phyloP scores from a whole-genome alignment of 495 filamentous ascomycete genomes.

The Haplographium delicatum region DNA sequence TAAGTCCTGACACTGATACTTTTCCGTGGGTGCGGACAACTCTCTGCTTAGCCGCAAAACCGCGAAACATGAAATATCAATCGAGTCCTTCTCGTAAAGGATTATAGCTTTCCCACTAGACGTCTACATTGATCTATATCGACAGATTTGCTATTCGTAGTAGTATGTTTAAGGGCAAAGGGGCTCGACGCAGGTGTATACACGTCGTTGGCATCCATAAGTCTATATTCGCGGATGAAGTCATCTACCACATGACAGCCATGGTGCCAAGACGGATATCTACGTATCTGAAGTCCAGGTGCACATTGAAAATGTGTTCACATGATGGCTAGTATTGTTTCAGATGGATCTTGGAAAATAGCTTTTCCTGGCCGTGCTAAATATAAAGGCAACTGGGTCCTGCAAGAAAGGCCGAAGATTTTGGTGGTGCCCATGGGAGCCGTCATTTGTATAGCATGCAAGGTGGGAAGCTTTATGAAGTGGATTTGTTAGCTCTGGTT shows the following conservation, averaged over 20 bases:
- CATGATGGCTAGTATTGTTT: conserved; percentile 29
- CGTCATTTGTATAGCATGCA: conserved; percentile 33
- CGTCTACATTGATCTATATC: too few species aligned
- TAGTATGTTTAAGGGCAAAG: too few species aligned
- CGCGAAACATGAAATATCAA: too few species aligned
- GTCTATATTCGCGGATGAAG: too few species aligned
- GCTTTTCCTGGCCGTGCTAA: conserved; percentile 29
- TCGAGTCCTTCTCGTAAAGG: too few species aligned
- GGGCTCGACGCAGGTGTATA: too few species aligned
- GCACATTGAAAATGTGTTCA: conserved; percentile 33
- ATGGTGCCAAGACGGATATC: conserved; percentile 24
- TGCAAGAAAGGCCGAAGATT: conserved; percentile 28
- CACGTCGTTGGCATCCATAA: too few species aligned
- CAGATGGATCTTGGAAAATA: conserved; percentile 20
- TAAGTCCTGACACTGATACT: too few species aligned
- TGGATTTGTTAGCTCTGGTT: conserved; percentile 26
- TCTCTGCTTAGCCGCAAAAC: too few species aligned
- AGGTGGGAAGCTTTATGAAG: conserved; percentile 31
- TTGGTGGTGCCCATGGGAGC: conserved; percentile 28
- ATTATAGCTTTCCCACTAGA: too few species aligned
- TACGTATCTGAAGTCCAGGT: conserved; percentile 26
- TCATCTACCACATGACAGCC: conserved; percentile 33
- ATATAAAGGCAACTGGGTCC: conserved; percentile 22
- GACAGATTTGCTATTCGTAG: too few species aligned
- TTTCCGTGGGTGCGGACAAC: too few species aligned